These are phyloP conservation scores for Aspergillus novofumigatus DNA, from an alignment of 2,329 filamentous ascomycete species.

Conservation along the genomic window DNA sequence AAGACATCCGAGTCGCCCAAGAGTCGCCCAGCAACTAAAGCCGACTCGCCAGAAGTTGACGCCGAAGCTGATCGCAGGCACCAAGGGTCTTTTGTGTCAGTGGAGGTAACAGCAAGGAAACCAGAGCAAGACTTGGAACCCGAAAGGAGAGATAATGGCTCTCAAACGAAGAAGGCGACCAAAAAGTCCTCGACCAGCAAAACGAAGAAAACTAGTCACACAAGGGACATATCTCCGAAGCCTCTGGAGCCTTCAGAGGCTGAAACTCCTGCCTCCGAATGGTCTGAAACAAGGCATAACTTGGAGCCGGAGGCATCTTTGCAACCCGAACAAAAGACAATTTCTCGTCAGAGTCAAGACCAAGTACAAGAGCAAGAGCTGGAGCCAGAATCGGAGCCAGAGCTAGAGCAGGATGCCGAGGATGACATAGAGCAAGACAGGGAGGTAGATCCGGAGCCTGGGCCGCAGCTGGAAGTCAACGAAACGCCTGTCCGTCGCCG, in stretches of 20 bases:
- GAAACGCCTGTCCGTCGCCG: constrained; percentile 16
- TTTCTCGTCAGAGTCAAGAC: background rate
- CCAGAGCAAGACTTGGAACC: constrained; percentile 30
- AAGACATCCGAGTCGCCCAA: background rate
- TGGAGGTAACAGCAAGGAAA: constrained; percentile 26
- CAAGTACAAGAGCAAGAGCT: background rate
- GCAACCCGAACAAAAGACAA: background rate
- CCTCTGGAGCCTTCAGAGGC: constrained; percentile 8
- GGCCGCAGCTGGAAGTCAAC: constrained; percentile 10
- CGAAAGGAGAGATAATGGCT: constrained; percentile 16
- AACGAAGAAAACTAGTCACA: constrained; percentile 31
- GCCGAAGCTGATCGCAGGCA: constrained; percentile 10
- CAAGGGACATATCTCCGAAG: constrained; percentile 12
- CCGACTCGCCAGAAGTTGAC: constrained; percentile 7
- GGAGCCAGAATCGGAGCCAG: constrained; percentile 11
- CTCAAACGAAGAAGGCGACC: constrained; percentile 22
- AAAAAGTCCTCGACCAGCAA: constrained; percentile 23
- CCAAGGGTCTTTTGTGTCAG: constrained; percentile 28
- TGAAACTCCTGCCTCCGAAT: background rate
- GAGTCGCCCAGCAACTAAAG: background rate
- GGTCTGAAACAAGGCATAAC: background rate
- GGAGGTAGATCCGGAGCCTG: constrained; percentile 11
- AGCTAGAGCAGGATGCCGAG: constrained; percentile 16
- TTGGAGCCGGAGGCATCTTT: background rate
- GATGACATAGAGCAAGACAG: constrained; percentile 16